Conservation (phyloP, 768 basidiomycete species). For the Xerocomellus amylosporus region DNA sequence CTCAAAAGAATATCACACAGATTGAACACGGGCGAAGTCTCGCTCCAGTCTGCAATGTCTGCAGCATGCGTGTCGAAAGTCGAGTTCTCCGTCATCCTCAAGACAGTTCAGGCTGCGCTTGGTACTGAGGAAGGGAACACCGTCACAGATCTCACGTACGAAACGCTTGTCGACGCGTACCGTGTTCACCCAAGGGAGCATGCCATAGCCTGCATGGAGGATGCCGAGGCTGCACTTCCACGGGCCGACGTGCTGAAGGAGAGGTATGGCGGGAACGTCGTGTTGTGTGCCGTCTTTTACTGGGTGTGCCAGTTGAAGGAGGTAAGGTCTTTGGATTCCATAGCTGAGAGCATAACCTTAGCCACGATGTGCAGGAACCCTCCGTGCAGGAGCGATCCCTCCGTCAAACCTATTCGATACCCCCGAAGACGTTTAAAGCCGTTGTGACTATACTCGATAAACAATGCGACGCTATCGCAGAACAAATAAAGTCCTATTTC, state of each 20-base stretch:
- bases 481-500: conserved; percentile 20
- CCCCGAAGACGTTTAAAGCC: conserved; percentile 17
- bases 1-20: conserved; percentile 4
- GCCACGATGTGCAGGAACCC: conserved; percentile 15
- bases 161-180: conserved; percentile 32
- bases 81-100: conserved; percentile 25
- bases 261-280: conserved; percentile 17
- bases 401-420: conserved; percentile 17
- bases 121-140: background rate
- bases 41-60: conserved; percentile 24
- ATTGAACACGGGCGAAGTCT: conserved; percentile 29
- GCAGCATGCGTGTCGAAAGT: conserved; percentile 23
- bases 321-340: conserved; percentile 21
- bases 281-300: conserved; percentile 42
- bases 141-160: conserved; percentile 24
- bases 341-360: background rate
- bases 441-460: conserved; percentile 21
- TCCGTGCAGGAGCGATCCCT: conserved; percentile 22
- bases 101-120: conserved; percentile 21
- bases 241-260: conserved; percentile 14
- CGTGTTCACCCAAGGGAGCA: conserved; percentile 11
- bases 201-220: conserved; percentile 33
- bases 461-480: conserved; percentile 24
- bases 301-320: conserved; percentile 44
- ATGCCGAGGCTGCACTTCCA: conserved; percentile 30